These are phyloP conservation scores for Cladosporium velox DNA, from an alignment of 2,329 filamentous ascomycete genomes.

Conservation along the genomic window DNA sequence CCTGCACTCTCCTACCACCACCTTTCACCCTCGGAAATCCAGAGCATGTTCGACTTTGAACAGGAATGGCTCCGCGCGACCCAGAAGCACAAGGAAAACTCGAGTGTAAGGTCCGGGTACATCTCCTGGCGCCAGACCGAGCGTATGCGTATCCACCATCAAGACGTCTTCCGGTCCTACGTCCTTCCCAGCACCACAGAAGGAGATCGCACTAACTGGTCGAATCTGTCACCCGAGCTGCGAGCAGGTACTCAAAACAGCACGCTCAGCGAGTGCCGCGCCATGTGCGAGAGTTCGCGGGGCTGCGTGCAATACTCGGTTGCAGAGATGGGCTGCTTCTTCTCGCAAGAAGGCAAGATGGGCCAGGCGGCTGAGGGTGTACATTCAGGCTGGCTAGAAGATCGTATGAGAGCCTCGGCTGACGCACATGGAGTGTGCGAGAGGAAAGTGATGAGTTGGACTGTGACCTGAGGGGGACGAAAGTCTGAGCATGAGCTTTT, in stretches of 20 bases:
- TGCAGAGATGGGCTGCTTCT: slow-evolving; percentile 28
- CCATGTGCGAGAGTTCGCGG: slow-evolving; percentile 26
- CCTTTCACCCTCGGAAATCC: slow-evolving; percentile 24
- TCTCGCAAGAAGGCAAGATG: slow-evolving; percentile 24
- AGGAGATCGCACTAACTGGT: slow-evolving; percentile 29
- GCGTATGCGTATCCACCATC: slow-evolving; percentile 28
- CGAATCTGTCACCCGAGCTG: slow-evolving; percentile 30
- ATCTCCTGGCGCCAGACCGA: slow-evolving; percentile 9
- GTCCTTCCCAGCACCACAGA: slow-evolving; percentile 30
- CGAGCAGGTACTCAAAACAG: slow-evolving; percentile 22
- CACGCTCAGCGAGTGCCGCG: slow-evolving; percentile 29
- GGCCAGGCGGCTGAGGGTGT: slow-evolving; percentile 25
- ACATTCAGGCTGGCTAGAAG: slow-evolving; percentile 31
- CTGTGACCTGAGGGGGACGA: slow-evolving; percentile 5
- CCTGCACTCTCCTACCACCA: slow-evolving; percentile 30
- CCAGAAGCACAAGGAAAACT: neutral
- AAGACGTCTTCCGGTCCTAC: slow-evolving; percentile 35
- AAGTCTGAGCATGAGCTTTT: neutral
- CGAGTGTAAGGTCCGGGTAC: too few relatives aligned
- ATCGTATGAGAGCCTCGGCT: slow-evolving; percentile 27
- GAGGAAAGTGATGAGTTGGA: slow-evolving; percentile 14
- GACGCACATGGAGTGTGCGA: slow-evolving; percentile 12
- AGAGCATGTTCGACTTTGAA: slow-evolving; percentile 26
- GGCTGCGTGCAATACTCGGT: slow-evolving; percentile 34
- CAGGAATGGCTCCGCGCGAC: slow-evolving; percentile 23